A percentile compares a stretch with the other conserved stretches of the same genome.
These are phyloP conservation scores for Aspergillus quadricinctus DNA, from an alignment of 2,329 filamentous ascomycete species.

Conservation along the genomic window DNA sequence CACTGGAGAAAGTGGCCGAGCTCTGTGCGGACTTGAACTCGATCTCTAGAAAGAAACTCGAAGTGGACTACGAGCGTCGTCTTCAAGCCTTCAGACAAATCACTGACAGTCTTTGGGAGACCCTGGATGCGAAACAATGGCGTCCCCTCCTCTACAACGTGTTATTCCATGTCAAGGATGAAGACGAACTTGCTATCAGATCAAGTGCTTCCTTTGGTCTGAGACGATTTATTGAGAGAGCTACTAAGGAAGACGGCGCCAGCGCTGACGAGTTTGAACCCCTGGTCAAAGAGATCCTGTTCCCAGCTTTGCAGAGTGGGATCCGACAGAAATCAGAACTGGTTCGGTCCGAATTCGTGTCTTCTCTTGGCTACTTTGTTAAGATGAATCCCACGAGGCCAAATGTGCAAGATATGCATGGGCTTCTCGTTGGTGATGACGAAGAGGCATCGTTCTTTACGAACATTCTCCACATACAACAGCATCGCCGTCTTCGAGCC, in stretches of 20 bases:
- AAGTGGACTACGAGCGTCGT: slow-evolving; percentile 82
- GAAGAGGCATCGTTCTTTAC: slow-evolving; percentile 85
- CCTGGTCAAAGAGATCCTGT: slow-evolving; percentile 60
- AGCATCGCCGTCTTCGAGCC: slow-evolving; percentile 78
- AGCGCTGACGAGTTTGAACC: slow-evolving; percentile 48
- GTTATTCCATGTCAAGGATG: slow-evolving; percentile 77
- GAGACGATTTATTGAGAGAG: slow-evolving; percentile 69
- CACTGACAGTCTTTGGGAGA: slow-evolving; percentile 56
- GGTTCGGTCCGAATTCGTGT: slow-evolving; percentile 75
- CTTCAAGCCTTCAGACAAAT: slow-evolving; percentile 71
- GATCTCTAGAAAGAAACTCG: slow-evolving; percentile 65
- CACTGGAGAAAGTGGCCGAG: slow-evolving; percentile 59
- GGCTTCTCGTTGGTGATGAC: slow-evolving; percentile 66
- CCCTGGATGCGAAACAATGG: slow-evolving; percentile 72
- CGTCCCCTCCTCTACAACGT: slow-evolving; percentile 83
- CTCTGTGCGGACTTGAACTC: slow-evolving; percentile 80
- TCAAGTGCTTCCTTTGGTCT: slow-evolving; percentile 77
- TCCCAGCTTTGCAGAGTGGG: slow-evolving; percentile 73
- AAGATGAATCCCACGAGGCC: slow-evolving; percentile 65
- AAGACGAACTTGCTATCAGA: slow-evolving; percentile 83
- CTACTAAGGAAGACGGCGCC: slow-evolving; percentile 42
- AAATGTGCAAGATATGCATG: slow-evolving; percentile 68
- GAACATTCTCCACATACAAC: slow-evolving; percentile 86
- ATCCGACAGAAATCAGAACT: slow-evolving; percentile 75
- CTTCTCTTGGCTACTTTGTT: slow-evolving; percentile 74